Percentiles rank a stretch among this genome's conserved stretches.
phyloP scores from a whole-genome alignment of 2,329 filamentous ascomycete species.

The Cercospora sp. region DNA sequence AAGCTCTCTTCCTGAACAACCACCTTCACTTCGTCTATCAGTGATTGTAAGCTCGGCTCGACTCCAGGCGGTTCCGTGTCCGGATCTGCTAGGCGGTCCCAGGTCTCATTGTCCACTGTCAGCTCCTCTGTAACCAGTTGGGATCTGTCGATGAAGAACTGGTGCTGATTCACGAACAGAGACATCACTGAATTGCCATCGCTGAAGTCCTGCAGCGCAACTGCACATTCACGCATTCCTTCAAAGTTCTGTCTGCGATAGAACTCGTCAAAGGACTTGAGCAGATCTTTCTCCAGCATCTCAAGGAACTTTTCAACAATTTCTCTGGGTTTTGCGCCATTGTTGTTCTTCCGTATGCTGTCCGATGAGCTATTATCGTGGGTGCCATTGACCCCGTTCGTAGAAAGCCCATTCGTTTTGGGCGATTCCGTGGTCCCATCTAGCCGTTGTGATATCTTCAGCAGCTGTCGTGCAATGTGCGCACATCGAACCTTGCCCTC shows the following conservation, averaged over 20 bases:
- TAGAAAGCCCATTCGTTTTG: constrained; percentile 35
- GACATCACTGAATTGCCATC: constrained; percentile 93
- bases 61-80: constrained; percentile 89
- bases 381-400: constrained; percentile 52
- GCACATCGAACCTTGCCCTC: constrained; percentile 94
- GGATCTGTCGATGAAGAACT: constrained; percentile 96
- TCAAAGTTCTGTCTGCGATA: constrained; percentile 94
- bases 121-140: constrained; percentile 89
- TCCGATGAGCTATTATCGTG: constrained; percentile 47
- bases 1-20: constrained; percentile 96
- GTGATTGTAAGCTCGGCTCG: constrained; percentile 85
- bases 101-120: constrained; percentile 67
- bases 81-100: constrained; percentile 91
- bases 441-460: constrained; percentile 89
- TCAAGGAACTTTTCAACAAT: constrained; percentile 96
- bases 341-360: constrained; percentile 49
- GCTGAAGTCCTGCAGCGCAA: constrained; percentile 92
- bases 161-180: constrained; percentile 96
- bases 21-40: constrained; percentile 91
- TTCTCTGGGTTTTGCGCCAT: constrained; percentile 63
- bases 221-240: constrained; percentile 96
- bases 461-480: constrained; percentile 86
- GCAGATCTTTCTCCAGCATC: constrained; percentile 87
- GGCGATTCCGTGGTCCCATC: constrained; percentile 61
- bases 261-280: constrained; percentile 96